Conservation (phyloP, 805 yeast genomes). For the Suhomyces sp. region DNA sequence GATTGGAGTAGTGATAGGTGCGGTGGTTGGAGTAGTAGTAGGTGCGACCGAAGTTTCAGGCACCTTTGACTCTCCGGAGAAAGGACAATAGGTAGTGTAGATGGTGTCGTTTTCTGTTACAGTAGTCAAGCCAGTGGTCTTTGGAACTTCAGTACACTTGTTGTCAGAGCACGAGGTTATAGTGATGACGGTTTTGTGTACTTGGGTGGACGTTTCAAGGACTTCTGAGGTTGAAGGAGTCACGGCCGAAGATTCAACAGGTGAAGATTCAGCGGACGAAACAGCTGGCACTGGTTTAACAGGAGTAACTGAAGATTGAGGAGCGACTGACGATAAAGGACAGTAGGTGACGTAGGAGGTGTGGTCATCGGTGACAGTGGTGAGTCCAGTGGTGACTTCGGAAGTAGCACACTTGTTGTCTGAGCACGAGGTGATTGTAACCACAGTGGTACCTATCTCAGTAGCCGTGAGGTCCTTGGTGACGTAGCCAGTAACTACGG, state of each 20-base stretch:
- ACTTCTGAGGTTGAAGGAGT: background rate
- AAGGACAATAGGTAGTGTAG: slow-evolving; percentile 26
- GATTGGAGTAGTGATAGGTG: background rate
- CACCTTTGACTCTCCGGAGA: slow-evolving; percentile 8
- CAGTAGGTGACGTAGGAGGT: slow-evolving; percentile 23
- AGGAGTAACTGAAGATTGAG: background rate
- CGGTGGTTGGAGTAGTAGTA: background rate
- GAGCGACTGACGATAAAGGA: slow-evolving; percentile 6
- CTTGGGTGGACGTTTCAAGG: slow-evolving; percentile 1
- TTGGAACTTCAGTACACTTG: slow-evolving; percentile 13
- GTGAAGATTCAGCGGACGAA: slow-evolving; percentile 2
- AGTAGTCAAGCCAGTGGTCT: slow-evolving; percentile 13
- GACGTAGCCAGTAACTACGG: slow-evolving; percentile 4
- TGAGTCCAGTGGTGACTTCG: slow-evolving; percentile 4
- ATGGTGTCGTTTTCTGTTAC: slow-evolving; percentile 17
- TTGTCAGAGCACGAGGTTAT: slow-evolving; percentile 19
- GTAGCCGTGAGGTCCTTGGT: slow-evolving; percentile 9
- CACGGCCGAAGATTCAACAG: background rate
- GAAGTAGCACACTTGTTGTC: slow-evolving; percentile 24
- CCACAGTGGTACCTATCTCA: slow-evolving; percentile 16
- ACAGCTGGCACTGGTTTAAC: background rate
- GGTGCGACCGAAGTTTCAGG: slow-evolving; percentile 5
- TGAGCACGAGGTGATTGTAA: slow-evolving; percentile 30
- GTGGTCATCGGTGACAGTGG: slow-evolving; percentile 4
- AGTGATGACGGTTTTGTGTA: slow-evolving; percentile 14